Evolutionary conservation across 768 basidiomycete genomes (phyloP), one percentile per base, ranked within the genome.

Genomic region (Serpula lacrymans): DNA sequence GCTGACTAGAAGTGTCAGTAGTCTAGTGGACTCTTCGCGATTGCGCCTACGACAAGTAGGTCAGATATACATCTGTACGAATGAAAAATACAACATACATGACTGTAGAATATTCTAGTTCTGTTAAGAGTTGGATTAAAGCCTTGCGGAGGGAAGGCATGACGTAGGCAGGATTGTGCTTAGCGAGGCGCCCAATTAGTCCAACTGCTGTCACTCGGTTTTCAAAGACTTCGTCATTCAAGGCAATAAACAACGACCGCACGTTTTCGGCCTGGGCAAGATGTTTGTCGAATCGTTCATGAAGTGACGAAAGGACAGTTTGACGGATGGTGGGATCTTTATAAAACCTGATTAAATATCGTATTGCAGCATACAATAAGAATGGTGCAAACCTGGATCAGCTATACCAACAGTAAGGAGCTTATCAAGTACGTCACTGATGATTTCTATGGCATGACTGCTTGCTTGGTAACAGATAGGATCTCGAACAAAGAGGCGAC

Each of bases 241-340:
- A 73, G 0, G 94, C 96, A 48, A 98, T 91, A 68, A 98, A 98
- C 11, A 99, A 70, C 9, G 90, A 94, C 11, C 94, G 80, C n/a
- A 99, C 93, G 56, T 97, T 94, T 64, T 98, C 96, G 0, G 95
- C 93, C 63, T 98, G 96, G 2, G 96, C 89, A 14, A 99, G 77
- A 58, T 99, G 94, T 46, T 91, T 88, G 59, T 99, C 96, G 50
- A 99, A 98, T 16, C 90, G 82, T 46, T 93, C 86, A 55, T 96
- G 91, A 23, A 99, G 72, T 3, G 84, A 83, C 2, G 80, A 77
- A 14, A 99, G 73, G 0, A 98, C 96, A 0, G 86, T 84, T 47
- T 85, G 78, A 11, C 96, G 77, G 46, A 98, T 98, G 17, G 67
- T 71, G 1, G 89, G 68, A 54, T 92, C 93, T 84, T 52, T 13